Percentiles rank a stretch among this genome's conserved stretches.
Evolutionary conservation across 2,329 filamentous ascomycete species (phyloP).

Genomic region (Monosporascus ibericus): DNA sequence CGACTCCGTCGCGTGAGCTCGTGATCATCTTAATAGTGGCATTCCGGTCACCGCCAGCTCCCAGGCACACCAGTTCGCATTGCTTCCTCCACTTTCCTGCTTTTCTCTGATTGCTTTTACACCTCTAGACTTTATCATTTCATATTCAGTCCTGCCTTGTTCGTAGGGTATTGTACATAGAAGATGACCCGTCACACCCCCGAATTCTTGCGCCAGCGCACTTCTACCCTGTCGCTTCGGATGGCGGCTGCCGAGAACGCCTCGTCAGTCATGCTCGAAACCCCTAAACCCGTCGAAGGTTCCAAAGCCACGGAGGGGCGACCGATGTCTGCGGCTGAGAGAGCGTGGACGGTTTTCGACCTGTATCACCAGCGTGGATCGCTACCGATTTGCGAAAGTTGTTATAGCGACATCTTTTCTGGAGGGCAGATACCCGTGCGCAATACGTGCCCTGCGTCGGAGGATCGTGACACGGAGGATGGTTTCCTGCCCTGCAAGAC

Average conservation of each 20-base stretch:
- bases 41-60: too few species aligned
- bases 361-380: conserved; percentile 6
- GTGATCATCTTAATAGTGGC: too few species aligned
- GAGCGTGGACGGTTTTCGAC: conserved; percentile 21
- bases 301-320: conserved; percentile 16
- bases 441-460: conserved; percentile 6
- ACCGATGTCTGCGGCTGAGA: conserved; percentile 17
- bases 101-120: too few species aligned
- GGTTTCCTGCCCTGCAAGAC: conserved; percentile 11
- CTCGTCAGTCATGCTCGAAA: conserved; percentile 12
- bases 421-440: background rate
- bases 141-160: too few species aligned
- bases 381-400: conserved; percentile 19
- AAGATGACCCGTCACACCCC: conserved; percentile 41
- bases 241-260: conserved; percentile 29
- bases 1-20: too few species aligned
- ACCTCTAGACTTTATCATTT: too few species aligned
- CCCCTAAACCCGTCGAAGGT: conserved; percentile 24
- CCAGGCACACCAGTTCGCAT: too few species aligned
- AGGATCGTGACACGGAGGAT: conserved; percentile 19
- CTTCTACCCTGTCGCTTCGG: conserved; percentile 40
- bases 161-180: background rate
- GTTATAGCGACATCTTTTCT: conserved; percentile 13
- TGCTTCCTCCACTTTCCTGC: too few species aligned
- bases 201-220: conserved; percentile 36